Evolutionary conservation across 2,329 filamentous ascomycete genomes (phyloP).

Genomic region (Coniella lustricola): DNA sequence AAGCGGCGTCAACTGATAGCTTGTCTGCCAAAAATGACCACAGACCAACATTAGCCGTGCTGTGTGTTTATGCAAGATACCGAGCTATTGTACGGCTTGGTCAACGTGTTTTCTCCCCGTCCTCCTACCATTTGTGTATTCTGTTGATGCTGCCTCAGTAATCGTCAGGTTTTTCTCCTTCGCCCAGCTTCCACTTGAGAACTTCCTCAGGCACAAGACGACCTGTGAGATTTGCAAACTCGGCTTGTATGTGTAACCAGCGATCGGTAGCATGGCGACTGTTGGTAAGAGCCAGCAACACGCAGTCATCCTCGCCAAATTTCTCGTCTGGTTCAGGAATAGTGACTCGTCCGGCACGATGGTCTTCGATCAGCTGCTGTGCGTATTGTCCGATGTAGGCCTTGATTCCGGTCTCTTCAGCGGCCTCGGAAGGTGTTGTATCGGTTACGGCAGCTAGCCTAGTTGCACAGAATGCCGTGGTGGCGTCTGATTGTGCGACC

Average conservation of each 20-base stretch:
- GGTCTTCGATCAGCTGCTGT: neutral
- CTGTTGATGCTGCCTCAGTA: neutral
- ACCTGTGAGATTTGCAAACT: constrained; percentile 37
- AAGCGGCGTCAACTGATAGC: too few species aligned
- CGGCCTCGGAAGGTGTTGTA: constrained; percentile 12
- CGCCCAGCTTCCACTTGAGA: constrained; percentile 31
- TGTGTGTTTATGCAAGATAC: too few species aligned
- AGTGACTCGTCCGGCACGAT: neutral
- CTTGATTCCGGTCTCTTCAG: constrained; percentile 7
- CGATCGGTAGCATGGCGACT: constrained; percentile 26
- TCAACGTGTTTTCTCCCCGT: neutral
- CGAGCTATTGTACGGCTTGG: neutral
- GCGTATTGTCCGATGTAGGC: constrained; percentile 12
- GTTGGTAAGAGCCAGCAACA: constrained; percentile 29
- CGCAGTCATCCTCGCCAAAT: constrained; percentile 16
- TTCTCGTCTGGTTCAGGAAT: constrained; percentile 10
- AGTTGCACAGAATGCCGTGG: too few species aligned
- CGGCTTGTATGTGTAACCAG: constrained; percentile 38
- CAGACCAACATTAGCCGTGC: too few species aligned
- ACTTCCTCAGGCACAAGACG: constrained; percentile 31
- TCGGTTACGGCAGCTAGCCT: too few species aligned
- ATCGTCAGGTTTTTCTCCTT: constrained; percentile 18
- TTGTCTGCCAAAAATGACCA: too few species aligned
- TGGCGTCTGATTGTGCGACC: too few species aligned
- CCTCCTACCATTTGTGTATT: neutral